Evolutionary conservation across 2,329 filamentous ascomycete species (phyloP).

Genomic region (Alternaria infectoria): DNA sequence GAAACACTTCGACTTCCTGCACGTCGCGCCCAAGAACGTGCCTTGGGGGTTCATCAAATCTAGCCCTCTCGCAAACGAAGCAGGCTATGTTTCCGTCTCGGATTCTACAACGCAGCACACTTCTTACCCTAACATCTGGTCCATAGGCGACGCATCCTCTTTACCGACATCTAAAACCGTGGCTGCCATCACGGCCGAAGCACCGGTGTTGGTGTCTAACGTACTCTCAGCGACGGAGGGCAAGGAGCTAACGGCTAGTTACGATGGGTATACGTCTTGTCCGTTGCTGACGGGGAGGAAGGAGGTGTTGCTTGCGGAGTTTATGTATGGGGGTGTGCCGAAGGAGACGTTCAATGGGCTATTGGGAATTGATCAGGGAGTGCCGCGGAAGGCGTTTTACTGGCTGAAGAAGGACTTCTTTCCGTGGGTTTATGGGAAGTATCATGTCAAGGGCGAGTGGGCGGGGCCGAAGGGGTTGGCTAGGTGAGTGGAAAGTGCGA

Average conservation of each 20-base stretch:
- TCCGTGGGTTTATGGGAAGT: conserved; percentile 68
- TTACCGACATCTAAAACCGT: conserved; percentile 50
- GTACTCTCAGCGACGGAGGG: conserved; percentile 38
- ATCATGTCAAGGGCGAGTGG: conserved; percentile 68
- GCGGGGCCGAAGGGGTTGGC: conserved; percentile 63
- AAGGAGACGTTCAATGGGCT: conserved; percentile 66
- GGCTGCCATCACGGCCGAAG: conserved; percentile 47
- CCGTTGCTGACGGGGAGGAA: conserved; percentile 58
- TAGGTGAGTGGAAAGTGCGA: conserved; percentile 6
- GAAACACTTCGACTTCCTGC: conserved; percentile 47
- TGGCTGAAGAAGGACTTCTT: conserved; percentile 72
- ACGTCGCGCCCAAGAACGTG: conserved; percentile 48
- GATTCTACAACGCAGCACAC: conserved; percentile 45
- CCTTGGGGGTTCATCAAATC: conserved; percentile 47
- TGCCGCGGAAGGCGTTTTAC: conserved; percentile 64
- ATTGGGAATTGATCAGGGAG: conserved; percentile 64
- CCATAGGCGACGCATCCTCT: conserved; percentile 46
- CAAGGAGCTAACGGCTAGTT: conserved; percentile 31
- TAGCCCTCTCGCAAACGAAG: conserved; percentile 42
- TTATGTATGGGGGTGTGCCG: conserved; percentile 68
- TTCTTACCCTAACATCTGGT: conserved; percentile 50
- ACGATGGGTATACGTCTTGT: conserved; percentile 51
- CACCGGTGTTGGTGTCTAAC: conserved; percentile 46
- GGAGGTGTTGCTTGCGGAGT: conserved; percentile 69
- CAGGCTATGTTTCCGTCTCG: conserved; percentile 49